Percentiles rank a stretch among this genome's conserved stretches.
These are phyloP conservation scores for Mycena crocata DNA, from an alignment of 768 basidiomycete species.

Conservation along the genomic window DNA sequence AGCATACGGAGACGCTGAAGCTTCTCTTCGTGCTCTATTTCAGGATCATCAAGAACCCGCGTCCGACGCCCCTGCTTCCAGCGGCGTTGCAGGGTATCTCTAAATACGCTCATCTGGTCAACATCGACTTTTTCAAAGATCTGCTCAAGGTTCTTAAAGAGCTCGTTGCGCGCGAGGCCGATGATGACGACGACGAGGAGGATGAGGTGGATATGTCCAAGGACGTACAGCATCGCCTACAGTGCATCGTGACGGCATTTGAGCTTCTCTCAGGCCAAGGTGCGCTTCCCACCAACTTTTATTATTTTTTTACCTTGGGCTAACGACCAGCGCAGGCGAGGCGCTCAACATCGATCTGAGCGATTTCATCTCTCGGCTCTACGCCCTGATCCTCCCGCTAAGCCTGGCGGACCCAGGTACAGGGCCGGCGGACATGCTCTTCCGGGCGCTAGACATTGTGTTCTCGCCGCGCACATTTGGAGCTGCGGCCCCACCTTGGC, in stretches of 20 bases:
- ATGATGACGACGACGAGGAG: constrained; percentile 55
- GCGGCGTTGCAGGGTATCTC: constrained; percentile 93
- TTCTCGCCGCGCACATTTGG: constrained; percentile 81
- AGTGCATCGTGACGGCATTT: constrained; percentile 96
- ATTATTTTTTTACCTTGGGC: constrained; percentile 15
- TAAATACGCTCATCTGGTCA: constrained; percentile 95
- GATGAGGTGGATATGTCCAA: constrained; percentile 43
- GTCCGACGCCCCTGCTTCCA: constrained; percentile 82
- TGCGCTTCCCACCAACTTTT: constrained; percentile 41
- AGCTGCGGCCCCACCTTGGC: constrained; percentile 69
- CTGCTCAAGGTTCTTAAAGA: constrained; percentile 87
- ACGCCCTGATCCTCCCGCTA: constrained; percentile 82
- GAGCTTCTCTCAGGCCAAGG: constrained; percentile 98
- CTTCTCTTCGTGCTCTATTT: constrained; percentile 98
- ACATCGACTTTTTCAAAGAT: constrained; percentile 98
- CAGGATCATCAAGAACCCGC: constrained; percentile 89
- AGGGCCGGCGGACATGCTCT: constrained; percentile 73
- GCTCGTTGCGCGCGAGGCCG: constrained; percentile 68
- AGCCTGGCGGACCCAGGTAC: constrained; percentile 74
- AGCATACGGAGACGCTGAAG: constrained; percentile 99
- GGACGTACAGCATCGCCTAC: constrained; percentile 70
- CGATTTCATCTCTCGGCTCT: constrained; percentile 89
- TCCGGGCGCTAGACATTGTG: constrained; percentile 84
- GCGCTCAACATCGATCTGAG: constrained; percentile 95
- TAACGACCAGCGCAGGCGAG: constrained; percentile 70